phyloP scores from a whole-genome alignment of 257 asterid genomes.

The Lycium barbarum region DNA sequence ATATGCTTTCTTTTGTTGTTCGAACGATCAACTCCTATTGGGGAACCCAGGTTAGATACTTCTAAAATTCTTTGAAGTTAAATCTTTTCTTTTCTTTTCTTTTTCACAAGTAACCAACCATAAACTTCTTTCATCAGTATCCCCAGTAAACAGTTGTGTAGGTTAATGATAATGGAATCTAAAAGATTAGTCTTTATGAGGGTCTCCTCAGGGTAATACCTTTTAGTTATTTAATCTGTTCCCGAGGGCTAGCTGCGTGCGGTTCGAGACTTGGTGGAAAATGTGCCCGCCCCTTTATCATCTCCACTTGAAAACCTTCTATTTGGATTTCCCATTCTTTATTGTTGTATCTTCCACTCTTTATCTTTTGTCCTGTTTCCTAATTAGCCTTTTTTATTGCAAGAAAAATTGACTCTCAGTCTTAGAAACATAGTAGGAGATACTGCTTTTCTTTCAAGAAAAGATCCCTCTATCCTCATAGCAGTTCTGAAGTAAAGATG shows the following conservation, averaged over 20 bases:
- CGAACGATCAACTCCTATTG: slow-evolving; percentile 94
- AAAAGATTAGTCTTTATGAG: not conserved
- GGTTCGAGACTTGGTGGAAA: not conserved
- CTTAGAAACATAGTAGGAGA: slow-evolving; percentile 23
- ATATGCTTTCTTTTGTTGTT: slow-evolving; percentile 79
- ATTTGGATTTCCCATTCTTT: not conserved
- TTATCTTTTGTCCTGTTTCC: not conserved
- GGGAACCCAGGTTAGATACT: slow-evolving; percentile 82
- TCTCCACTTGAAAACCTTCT: not conserved
- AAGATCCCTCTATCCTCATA: slow-evolving; percentile 11
- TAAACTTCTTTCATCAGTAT: not conserved
- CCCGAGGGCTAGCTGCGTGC: not conserved
- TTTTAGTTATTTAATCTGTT: not conserved
- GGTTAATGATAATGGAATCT: not conserved
- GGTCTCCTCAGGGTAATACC: slow-evolving; percentile 5
- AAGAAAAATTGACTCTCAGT: not conserved
- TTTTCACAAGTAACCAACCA: not conserved
- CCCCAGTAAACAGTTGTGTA: not conserved
- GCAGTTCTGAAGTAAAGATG: not conserved
- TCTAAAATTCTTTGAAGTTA: slow-evolving; percentile 17
- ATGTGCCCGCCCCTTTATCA: not conserved
- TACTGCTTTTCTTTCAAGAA: slow-evolving; percentile 6
- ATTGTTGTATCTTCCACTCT: not conserved
- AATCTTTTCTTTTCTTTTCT: not conserved
- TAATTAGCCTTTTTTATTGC: not conserved